These are phyloP conservation scores for Claviceps purpurea DNA, from an alignment of 2,329 filamentous ascomycete genomes.

Conservation along the genomic window DNA sequence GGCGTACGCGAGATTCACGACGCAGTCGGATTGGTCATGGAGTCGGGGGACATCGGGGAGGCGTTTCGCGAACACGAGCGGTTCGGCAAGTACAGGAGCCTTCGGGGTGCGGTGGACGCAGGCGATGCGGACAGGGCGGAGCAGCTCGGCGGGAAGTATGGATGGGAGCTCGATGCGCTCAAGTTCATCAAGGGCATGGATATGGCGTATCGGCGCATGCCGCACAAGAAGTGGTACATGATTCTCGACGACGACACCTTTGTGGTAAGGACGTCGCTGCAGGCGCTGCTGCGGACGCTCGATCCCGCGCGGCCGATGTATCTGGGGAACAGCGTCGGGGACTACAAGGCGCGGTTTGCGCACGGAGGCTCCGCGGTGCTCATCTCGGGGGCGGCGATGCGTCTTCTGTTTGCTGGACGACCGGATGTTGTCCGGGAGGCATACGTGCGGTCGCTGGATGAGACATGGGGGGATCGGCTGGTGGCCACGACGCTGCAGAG, in stretches of 20 bases:
- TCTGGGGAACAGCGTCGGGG: constrained; percentile 43
- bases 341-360: constrained; percentile 41
- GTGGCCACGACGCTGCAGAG: constrained; percentile 39
- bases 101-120: constrained; percentile 24
- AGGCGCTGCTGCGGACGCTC: constrained; percentile 34
- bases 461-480: constrained; percentile 41
- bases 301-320: constrained; percentile 34
- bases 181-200: constrained; percentile 45
- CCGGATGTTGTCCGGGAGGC: constrained; percentile 28
- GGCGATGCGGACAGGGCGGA: constrained; percentile 25
- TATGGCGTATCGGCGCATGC: constrained; percentile 34
- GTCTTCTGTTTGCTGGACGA: constrained; percentile 27
- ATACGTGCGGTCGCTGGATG: constrained; percentile 34
- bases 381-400: constrained; percentile 37
- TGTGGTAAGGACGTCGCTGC: constrained; percentile 34
- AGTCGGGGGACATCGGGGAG: constrained; percentile 15
- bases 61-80: constrained; percentile 18
- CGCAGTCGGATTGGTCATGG: constrained; percentile 24
- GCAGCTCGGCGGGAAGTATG: constrained; percentile 24
- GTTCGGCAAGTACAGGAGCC: constrained; percentile 25
- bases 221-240: constrained; percentile 45
- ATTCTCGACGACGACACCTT: constrained; percentile 46
- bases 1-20: constrained; percentile 21
- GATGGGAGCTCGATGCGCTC: constrained; percentile 37
- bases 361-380: constrained; percentile 43